Conservation (phyloP, 2,329 filamentous ascomycete species). For the Fusarium secorum region DNA sequence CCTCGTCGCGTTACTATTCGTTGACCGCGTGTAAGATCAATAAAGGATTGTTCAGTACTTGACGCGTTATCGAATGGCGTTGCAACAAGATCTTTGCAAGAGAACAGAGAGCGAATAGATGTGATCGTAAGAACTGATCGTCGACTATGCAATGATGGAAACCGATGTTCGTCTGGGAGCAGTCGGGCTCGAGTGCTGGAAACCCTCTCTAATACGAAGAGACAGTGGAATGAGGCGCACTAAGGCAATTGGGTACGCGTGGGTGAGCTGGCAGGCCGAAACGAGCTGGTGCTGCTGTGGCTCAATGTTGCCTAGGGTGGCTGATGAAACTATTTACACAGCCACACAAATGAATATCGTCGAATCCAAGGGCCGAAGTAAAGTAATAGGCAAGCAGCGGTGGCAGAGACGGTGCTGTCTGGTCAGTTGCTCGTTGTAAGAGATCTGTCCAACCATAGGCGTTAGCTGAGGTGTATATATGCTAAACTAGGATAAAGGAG, state of each 20-base stretch:
- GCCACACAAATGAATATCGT: conserved; percentile 53
- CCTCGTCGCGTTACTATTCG: conserved; percentile 42
- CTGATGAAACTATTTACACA: conserved; percentile 47
- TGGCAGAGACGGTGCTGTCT: conserved; percentile 34
- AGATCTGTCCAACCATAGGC: conserved; percentile 49
- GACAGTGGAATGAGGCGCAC: conserved; percentile 56
- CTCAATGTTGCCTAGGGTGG: conserved; percentile 45
- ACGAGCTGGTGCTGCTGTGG: conserved; percentile 61
- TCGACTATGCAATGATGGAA: conserved; percentile 44
- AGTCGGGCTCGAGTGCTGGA: conserved; percentile 57
- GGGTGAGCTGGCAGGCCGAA: conserved; percentile 68
- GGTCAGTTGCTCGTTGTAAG: conserved; percentile 38
- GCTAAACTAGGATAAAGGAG: conserved; percentile 37
- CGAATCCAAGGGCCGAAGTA: conserved; percentile 1
- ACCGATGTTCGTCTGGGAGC: conserved; percentile 49
- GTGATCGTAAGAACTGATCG: conserved; percentile 36
- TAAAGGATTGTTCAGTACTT: conserved; percentile 3
- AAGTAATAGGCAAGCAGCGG: conserved; percentile 29
- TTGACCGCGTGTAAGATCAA: conserved; percentile 20
- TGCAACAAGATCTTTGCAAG: conserved; percentile 9
- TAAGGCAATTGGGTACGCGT: conserved; percentile 67
- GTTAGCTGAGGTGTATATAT: conserved; percentile 48
- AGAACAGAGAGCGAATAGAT: conserved; percentile 36
- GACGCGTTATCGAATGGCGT: conserved; percentile 19
- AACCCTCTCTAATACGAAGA: conserved; percentile 35